Evolutionary conservation across 1,284 basidiomycete species (phyloP), one percentile per base, ranked within the genome.

Genomic region (Papiliotrema fonsecae): DNA sequence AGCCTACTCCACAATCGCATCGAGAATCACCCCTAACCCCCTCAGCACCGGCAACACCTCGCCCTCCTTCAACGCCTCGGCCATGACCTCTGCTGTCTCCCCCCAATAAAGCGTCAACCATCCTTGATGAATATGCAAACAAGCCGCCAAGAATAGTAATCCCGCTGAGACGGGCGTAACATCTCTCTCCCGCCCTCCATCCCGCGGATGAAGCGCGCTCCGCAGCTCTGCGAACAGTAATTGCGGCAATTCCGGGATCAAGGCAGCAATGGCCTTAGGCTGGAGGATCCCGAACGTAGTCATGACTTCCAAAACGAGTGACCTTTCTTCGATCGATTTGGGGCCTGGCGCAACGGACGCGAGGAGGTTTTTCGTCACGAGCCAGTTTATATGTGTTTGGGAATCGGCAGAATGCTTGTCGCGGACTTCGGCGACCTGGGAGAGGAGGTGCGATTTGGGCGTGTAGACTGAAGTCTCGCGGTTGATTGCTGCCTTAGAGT

Each of bases 401-500:
- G 42, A 49, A 3, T 49, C 25, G 16, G 64, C 52, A 14, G 57
- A 54, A 28, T 55, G 52, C 19, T 50, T 52, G 45, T 67, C 64
- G 19, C 60, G 45, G 6, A 58, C 42, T 34, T 65, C 63, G 38
- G 65, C 50, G 13, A 64, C 55, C 28, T 62, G 60, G 6, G 61
- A 58, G n/a, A 50, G 36, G 18, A 56, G 52, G 2, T 59, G 34
- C 13, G 51, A 54, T 25, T 58, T 52, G 18, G 48, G 21, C 3
- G 57, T 56, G 46, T 65, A 67, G 21, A 57, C 40, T 10, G 57
- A 51, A 3, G 42, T 58, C 43, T 67, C 65, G 6, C 65, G 50
- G 37, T 61, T 61, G 44, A 65, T 67, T 6, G 65, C 65, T 24
- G 65, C 65, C 54, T 55, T 57, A 11, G 64, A 62, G 44, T 67